Evolutionary conservation across 176 grass and related monocot species (phyloP).

Genomic region (Bolboschoenus planiculmis): DNA sequence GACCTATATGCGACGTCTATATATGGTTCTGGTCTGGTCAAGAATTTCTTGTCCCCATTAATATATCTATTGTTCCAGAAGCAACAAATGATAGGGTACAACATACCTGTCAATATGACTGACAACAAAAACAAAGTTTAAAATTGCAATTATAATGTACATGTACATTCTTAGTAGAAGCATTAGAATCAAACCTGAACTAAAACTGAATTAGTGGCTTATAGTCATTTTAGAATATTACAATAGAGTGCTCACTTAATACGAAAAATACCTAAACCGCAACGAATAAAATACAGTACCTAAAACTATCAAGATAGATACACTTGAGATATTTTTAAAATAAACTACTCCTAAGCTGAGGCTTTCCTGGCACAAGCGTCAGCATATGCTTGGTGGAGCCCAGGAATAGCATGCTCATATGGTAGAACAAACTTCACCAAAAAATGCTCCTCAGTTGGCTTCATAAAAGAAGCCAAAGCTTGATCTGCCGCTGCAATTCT

Average conservation of each 20-base stretch:
- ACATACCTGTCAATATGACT: not conserved
- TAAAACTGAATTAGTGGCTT: not conserved
- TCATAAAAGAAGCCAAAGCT: not conserved
- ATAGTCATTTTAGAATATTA: not conserved
- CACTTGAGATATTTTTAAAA: not conserved
- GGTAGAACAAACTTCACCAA: constrained; percentile 30
- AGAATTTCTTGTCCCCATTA: no score
- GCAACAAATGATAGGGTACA: not conserved
- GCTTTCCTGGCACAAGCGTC: not conserved
- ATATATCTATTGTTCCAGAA: no score
- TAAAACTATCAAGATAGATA: not conserved
- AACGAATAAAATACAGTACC: not conserved
- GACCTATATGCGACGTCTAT: not conserved
- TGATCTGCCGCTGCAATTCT: constrained; percentile 1
- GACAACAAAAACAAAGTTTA: not conserved
- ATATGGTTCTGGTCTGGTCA: not conserved
- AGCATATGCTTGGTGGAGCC: constrained; percentile 7
- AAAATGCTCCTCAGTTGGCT: constrained; percentile 13
- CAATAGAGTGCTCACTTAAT: not conserved
- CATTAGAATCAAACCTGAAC: not conserved
- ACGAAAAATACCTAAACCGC: not conserved
- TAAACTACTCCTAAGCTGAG: not conserved
- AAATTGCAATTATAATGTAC: not conserved
- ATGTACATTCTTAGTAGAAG: not conserved
- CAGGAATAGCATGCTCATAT: constrained; percentile 26